Evolutionary conservation across 257 asterid genomes (phyloP).

Genomic region (Scutellaria galericulata): DNA sequence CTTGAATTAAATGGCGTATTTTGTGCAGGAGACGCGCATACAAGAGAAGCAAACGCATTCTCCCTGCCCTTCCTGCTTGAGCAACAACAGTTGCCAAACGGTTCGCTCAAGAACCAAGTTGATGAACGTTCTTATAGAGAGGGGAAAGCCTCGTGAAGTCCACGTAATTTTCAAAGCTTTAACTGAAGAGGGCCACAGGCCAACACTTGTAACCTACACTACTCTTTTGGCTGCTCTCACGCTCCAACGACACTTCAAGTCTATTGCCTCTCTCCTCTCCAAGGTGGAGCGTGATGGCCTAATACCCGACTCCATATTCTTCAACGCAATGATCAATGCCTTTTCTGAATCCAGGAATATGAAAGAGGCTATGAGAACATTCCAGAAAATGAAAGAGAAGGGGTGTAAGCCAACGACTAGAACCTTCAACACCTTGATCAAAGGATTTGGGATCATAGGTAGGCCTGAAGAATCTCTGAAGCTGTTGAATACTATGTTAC

Average conservation of each 20-base stretch:
- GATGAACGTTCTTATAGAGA: slow-evolving; percentile 78
- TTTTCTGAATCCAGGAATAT: slow-evolving; percentile 91
- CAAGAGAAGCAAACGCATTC: slow-evolving; percentile 43
- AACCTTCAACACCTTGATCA: slow-evolving; percentile 80
- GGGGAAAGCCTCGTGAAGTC: slow-evolving; percentile 72
- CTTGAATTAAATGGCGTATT: not conserved
- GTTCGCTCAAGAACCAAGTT: slow-evolving; percentile 84
- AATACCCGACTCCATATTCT: slow-evolving; percentile 88
- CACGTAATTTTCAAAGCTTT: slow-evolving; percentile 64
- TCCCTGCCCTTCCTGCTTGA: slow-evolving; percentile 61
- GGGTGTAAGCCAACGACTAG: slow-evolving; percentile 88
- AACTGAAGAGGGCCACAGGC: slow-evolving; percentile 83
- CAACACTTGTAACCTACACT: slow-evolving; percentile 88
- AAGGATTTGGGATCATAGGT: slow-evolving; percentile 84
- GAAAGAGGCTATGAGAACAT: slow-evolving; percentile 79
- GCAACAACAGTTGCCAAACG: slow-evolving; percentile 61
- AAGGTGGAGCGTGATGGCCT: slow-evolving; percentile 73
- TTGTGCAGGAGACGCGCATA: slow-evolving; percentile 59
- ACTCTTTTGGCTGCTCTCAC: slow-evolving; percentile 83
- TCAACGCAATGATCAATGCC: slow-evolving; percentile 91
- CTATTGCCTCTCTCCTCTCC: slow-evolving; percentile 72
- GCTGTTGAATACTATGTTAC: slow-evolving; percentile 64
- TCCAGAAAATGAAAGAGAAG: slow-evolving; percentile 70
- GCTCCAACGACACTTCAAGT: slow-evolving; percentile 77
- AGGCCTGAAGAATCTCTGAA: slow-evolving; percentile 86